A percentile compares a stretch with the other conserved stretches of the same genome.
These are phyloP conservation scores for Gonium pectorale DNA, from an alignment of 139 green algal species.

Conservation along the genomic window DNA sequence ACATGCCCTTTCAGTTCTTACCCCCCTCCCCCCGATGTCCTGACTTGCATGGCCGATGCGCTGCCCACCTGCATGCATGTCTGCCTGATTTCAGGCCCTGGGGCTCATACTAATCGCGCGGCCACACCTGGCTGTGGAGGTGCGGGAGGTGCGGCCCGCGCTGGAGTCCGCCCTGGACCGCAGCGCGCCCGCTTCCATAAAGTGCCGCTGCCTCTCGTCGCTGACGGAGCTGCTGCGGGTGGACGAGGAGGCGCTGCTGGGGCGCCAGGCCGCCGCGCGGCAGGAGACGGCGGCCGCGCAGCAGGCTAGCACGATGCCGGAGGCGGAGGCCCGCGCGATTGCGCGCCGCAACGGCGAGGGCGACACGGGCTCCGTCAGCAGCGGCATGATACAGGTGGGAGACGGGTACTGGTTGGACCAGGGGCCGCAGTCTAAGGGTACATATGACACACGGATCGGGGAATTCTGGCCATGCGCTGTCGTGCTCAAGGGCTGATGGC, in stretches of 20 bases:
- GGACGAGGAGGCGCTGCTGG: conserved; percentile 73
- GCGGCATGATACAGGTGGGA: conserved; percentile 74
- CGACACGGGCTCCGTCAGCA: conserved; percentile 71
- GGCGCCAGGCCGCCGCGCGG: conserved; percentile 61
- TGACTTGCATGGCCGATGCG: background rate
- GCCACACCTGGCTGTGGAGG: conserved; percentile 67
- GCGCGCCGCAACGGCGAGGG: conserved; percentile 74
- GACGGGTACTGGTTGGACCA: too few species aligned
- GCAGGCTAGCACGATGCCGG: conserved; percentile 4
- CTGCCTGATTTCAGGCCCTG: conserved; percentile 57
- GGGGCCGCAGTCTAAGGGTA: too few species aligned
- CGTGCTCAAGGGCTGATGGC: too few species aligned
- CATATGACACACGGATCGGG: too few species aligned
- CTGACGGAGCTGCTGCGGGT: conserved; percentile 79
- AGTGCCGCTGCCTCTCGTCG: conserved; percentile 73
- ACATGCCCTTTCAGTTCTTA: too few species aligned
- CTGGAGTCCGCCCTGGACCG: conserved; percentile 60
- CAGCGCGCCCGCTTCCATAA: conserved; percentile 52
- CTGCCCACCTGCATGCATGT: too few species aligned
- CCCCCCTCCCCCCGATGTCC: background rate
- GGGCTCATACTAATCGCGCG: conserved; percentile 75
- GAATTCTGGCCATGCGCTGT: too few species aligned
- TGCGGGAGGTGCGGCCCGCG: conserved; percentile 16
- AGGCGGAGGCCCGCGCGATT: conserved; percentile 37
- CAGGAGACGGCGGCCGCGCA: background rate